Evolutionary conservation across 2,329 filamentous ascomycete genomes (phyloP).

Genomic region (Acrodontium crateriforme): DNA sequence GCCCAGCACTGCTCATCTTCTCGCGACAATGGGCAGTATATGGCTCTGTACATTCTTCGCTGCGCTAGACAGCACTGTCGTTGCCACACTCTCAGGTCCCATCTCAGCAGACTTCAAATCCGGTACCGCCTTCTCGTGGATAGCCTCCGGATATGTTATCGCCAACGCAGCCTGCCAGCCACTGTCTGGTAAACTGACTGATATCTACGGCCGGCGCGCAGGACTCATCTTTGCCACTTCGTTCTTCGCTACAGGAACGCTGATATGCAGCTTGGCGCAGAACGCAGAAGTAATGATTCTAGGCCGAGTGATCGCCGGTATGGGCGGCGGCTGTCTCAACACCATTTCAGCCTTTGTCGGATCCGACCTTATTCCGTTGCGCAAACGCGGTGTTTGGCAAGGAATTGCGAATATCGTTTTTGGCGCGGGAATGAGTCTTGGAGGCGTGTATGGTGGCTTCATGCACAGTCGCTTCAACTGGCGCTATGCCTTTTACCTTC

Average conservation of each 20-base stretch:
- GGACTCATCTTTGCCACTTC: slow-evolving; percentile 69
- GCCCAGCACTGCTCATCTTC: slow-evolving; percentile 31
- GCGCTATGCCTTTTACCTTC: slow-evolving; percentile 60
- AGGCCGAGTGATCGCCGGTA: slow-evolving; percentile 65
- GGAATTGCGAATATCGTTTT: slow-evolving; percentile 75
- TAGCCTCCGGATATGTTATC: slow-evolving; percentile 76
- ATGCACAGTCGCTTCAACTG: slow-evolving; percentile 62
- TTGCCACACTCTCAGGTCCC: slow-evolving; percentile 70
- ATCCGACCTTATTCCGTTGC: slow-evolving; percentile 58
- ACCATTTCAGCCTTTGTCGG: slow-evolving; percentile 47
- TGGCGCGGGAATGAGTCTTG: slow-evolving; percentile 64
- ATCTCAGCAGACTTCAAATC: slow-evolving; percentile 76
- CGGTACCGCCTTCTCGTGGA: slow-evolving; percentile 70
- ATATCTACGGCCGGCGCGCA: slow-evolving; percentile 70
- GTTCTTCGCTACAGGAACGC: slow-evolving; percentile 65
- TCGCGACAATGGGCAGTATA: slow-evolving; percentile 35
- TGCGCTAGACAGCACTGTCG: slow-evolving; percentile 59
- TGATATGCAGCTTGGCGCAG: slow-evolving; percentile 65
- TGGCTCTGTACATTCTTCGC: slow-evolving; percentile 44
- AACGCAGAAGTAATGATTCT: slow-evolving; percentile 56
- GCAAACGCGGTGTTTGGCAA: slow-evolving; percentile 66
- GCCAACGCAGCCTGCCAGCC: slow-evolving; percentile 80
- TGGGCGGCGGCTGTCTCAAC: slow-evolving; percentile 50
- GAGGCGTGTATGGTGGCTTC: slow-evolving; percentile 69
- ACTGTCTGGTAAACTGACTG: slow-evolving; percentile 70